Evolutionary conservation across 345 rosid species (phyloP).

Genomic region (Boechera divaricarpa): DNA sequence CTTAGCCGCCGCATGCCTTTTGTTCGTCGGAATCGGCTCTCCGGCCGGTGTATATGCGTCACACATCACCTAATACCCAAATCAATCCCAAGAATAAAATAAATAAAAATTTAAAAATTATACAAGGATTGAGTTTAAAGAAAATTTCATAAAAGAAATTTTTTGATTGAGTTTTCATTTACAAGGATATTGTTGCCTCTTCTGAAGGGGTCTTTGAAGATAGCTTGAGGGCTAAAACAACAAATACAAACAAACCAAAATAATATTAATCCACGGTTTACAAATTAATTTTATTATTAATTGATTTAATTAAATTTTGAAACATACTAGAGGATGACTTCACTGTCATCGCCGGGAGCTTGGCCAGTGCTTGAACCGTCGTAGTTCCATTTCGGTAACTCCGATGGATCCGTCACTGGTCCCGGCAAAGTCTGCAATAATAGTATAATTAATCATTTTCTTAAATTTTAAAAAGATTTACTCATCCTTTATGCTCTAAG

Average conservation of each 20-base stretch:
- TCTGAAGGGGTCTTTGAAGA: constrained; percentile 76
- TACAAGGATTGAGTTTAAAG: no score
- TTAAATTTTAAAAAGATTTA: background rate
- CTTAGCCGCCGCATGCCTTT: constrained; percentile 64
- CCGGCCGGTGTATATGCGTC: constrained; percentile 76
- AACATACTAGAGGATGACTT: constrained; percentile 75
- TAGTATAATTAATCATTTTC: background rate
- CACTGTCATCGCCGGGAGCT: constrained; percentile 80
- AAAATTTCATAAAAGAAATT: no score
- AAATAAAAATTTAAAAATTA: background rate
- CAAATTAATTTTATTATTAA: background rate
- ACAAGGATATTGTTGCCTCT: constrained; percentile 82
- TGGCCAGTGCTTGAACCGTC: constrained; percentile 85
- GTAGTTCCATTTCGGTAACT: constrained; percentile 82
- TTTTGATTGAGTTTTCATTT: background rate
- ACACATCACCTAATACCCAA: constrained; percentile 64
- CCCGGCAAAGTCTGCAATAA: constrained; percentile 62
- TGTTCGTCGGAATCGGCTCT: constrained; percentile 71
- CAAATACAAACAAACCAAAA: background rate
- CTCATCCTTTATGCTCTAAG: background rate
- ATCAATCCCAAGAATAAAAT: constrained; percentile 1
- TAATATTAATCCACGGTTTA: background rate
- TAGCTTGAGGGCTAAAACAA: constrained; percentile 66
- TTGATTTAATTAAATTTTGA: background rate
- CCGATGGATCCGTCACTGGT: constrained; percentile 61